Evolutionary conservation across 2,329 filamentous ascomycete genomes (phyloP), one percentile per base, ranked within the genome.

Genomic region (Mycosphaerella sp.): DNA sequence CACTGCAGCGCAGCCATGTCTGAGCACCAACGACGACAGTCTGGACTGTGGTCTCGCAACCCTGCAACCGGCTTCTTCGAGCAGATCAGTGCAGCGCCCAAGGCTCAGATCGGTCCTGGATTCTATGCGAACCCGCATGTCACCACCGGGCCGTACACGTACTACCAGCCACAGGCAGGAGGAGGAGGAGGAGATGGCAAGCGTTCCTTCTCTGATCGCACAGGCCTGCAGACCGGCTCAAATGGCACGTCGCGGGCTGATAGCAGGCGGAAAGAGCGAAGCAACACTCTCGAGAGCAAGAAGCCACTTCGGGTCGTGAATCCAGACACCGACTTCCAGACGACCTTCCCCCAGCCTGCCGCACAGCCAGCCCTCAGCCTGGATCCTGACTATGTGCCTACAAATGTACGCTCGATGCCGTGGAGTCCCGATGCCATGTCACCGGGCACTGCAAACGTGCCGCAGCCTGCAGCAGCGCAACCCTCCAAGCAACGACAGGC

Each of bases 191-290:
- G 54, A 42, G 48, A 58, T 36, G 54, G 52, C n/a, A 55, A 51
- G 43, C 61, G 62, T 14, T 65, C 65, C 31, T 69, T 63, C 60
- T 64, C 64, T 43, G 63, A 67, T 34, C 64, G 64, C 46, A 51
- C 62, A 32, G 59, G 50, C 36, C 47, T 38, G 32, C 55, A 50
- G 17, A 38, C 45, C 38, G 48, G 44, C 31, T 44, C 57, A 32
- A 58, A 54, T 42, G 52, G 51, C 38, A 51, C 55, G 17, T 48
- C 49, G 17, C 42, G 40, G 12, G 50, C 29, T 43, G 55, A 31
- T 51, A 53, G 42, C 38, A 54, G 26, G 53, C 59, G 50, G 38
- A 59, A 57, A 42, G 51, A 57, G 17, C 53, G 51, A 29, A 53
- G 52, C 46, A 53, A 50, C 12, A 53, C 52, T 10, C 17, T 61